These are phyloP conservation scores for Naganishia sp. DNA, from an alignment of 1,284 basidiomycete species.

Conservation along the genomic window DNA sequence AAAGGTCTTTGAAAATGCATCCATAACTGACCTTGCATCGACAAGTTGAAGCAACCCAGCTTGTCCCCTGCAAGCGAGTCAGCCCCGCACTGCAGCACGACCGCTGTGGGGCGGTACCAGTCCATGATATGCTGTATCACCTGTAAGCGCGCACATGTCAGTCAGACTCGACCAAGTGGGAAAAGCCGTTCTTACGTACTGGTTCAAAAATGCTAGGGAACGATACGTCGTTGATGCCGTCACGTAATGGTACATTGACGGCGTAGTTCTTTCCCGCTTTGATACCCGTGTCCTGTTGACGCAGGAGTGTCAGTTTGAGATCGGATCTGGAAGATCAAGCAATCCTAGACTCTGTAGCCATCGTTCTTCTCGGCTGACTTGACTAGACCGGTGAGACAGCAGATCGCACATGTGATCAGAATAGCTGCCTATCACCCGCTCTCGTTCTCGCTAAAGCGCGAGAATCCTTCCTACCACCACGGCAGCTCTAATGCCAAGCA, in stretches of 20 bases:
- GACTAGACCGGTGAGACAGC: too few species aligned
- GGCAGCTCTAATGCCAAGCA: too few species aligned
- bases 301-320: background rate
- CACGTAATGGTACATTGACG: constrained; percentile 89
- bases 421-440: too few species aligned
- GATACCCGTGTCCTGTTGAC: constrained; percentile 70
- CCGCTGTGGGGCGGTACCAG: constrained; percentile 82
- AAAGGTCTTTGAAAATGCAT: background rate
- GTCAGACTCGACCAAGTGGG: background rate
- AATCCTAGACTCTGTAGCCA: too few species aligned
- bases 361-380: too few species aligned
- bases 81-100: constrained; percentile 93
- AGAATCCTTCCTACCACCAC: too few species aligned
- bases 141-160: constrained; percentile 53
- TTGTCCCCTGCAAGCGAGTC: constrained; percentile 95
- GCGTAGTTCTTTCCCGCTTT: constrained; percentile 87
- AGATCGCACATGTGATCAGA: too few species aligned
- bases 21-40: constrained; percentile 70
- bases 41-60: constrained; percentile 93
- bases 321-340: too few species aligned
- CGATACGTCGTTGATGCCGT: constrained; percentile 80
- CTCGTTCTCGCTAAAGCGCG: too few species aligned
- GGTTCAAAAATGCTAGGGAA: constrained; percentile 84
- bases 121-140: constrained; percentile 85
- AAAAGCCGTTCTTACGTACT: constrained; percentile 58